A percentile compares a stretch with the other conserved stretches of the same genome.
phyloP scores from a whole-genome alignment of 108 stramenopile species.

The Cyclotella choctawhatcheeana region DNA sequence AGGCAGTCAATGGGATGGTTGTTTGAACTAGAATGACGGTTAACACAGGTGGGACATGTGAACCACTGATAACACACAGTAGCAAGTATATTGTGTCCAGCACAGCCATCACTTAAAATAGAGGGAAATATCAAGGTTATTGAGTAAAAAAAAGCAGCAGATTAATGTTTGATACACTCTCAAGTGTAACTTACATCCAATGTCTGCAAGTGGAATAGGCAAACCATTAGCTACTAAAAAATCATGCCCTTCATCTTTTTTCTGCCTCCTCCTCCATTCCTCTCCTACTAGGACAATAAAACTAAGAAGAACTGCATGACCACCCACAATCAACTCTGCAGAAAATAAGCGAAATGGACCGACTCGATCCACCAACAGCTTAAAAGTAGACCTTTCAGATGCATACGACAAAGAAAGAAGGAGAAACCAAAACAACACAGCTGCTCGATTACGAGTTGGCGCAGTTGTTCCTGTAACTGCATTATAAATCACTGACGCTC shows the following conservation, averaged over 20 bases:
- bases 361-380: conserved; percentile 79
- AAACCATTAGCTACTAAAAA: conserved; percentile 5
- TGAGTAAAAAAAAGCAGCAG: not conserved
- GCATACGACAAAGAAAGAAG: conserved; percentile 73
- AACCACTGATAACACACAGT: conserved; percentile 75
- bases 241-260: not conserved
- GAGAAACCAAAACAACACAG: conserved; percentile 81
- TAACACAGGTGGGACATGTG: conserved; percentile 81
- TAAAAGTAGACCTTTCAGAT: conserved; percentile 79
- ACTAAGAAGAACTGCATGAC: conserved; percentile 67
- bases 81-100: conserved; percentile 79
- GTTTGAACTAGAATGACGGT: conserved; percentile 86
- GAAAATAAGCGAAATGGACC: conserved; percentile 82
- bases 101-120: conserved; percentile 69
- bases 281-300: conserved; percentile 54
- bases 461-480: conserved; percentile 32
- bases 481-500: conserved; percentile 36
- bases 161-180: not conserved
- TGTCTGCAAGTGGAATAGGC: conserved; percentile 76
- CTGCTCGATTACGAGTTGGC: conserved; percentile 47
- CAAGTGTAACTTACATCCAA: conserved; percentile 58
- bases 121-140: not conserved
- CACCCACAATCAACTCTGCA: conserved; percentile 67
- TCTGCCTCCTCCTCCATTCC: conserved; percentile 13
- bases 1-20: conserved; percentile 74